Conservation (phyloP, 495 filamentous ascomycete species). For the Penicillium odoratum region DNA sequence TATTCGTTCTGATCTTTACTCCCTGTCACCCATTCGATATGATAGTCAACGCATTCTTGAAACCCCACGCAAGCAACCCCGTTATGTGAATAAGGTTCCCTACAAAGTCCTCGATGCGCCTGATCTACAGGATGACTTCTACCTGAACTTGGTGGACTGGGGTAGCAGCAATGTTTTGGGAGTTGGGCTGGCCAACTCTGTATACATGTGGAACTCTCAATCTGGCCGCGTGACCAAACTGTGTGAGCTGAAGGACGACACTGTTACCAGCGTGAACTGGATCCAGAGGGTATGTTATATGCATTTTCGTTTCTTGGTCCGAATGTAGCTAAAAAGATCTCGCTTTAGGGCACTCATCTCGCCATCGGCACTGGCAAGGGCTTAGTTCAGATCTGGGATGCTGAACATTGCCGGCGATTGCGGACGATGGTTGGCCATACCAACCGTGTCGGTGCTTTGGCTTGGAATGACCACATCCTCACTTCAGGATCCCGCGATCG, state of each 20-base stretch:
- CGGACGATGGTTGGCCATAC: constrained; percentile 97
- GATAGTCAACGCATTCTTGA: constrained; percentile 89
- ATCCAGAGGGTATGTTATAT: constrained; percentile 68
- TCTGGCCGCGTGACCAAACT: constrained; percentile 85
- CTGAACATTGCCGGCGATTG: constrained; percentile 75
- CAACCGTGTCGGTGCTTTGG: constrained; percentile 83
- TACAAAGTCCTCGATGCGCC: constrained; percentile 98
- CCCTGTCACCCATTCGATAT: constrained; percentile 84
- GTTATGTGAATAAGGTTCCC: constrained; percentile 90
- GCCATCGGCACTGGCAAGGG: constrained; percentile 93
- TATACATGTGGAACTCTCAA: constrained; percentile 98
- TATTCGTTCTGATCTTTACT: constrained; percentile 87
- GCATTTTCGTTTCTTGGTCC: not conserved
- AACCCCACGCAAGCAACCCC: constrained; percentile 80
- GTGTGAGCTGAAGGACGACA: constrained; percentile 90
- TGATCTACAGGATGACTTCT: constrained; percentile 95
- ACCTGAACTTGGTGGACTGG: constrained; percentile 96
- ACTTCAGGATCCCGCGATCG: constrained; percentile 94
- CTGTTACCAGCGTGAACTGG: constrained; percentile 95
- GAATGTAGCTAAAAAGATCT: constrained; percentile 9
- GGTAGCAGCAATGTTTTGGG: constrained; percentile 92
- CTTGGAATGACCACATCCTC: constrained; percentile 97
- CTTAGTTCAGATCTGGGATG: constrained; percentile 97
- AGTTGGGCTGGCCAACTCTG: constrained; percentile 85
- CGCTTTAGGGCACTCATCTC: constrained; percentile 77